Evolutionary conservation across 1,284 basidiomycete species (phyloP).

Genomic region (Ceratobasidium sp.): DNA sequence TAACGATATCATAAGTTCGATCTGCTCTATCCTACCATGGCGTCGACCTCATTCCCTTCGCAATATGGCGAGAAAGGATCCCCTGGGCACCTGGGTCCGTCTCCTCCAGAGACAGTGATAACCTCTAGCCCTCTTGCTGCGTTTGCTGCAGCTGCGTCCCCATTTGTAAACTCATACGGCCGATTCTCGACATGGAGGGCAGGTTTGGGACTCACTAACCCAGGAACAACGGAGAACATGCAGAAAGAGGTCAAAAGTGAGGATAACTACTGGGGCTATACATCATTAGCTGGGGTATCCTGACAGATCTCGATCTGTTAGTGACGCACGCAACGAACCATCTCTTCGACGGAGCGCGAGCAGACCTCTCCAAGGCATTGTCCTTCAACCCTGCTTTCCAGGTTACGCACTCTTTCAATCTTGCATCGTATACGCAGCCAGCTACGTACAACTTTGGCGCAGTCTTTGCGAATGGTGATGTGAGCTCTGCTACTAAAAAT

Average conservation of each 20-base stretch:
- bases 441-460: conserved; percentile 95
- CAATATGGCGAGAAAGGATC: conserved; percentile 34
- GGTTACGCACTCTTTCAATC: conserved; percentile 94
- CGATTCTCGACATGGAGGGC: conserved; percentile 84
- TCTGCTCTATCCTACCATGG: conserved; percentile 19
- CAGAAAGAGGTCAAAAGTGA: conserved; percentile 90
- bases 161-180: conserved; percentile 74
- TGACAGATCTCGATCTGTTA: conserved; percentile 55
- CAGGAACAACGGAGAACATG: conserved; percentile 90
- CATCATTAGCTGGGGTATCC: neutral
- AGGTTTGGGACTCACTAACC: conserved; percentile 84
- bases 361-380: conserved; percentile 94
- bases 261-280: conserved; percentile 50
- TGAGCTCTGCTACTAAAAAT: conserved; percentile 57
- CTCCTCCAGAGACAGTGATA: conserved; percentile 20
- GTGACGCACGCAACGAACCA: conserved; percentile 94
- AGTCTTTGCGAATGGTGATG: conserved; percentile 88
- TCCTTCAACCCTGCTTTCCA: conserved; percentile 97
- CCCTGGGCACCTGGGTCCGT: neutral
- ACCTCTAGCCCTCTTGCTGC: conserved; percentile 51
- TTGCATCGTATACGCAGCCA: conserved; percentile 81
- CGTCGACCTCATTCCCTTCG: conserved; percentile 29
- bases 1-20: conserved; percentile 31
- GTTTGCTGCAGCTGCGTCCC: conserved; percentile 60
- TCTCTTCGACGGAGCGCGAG: conserved; percentile 96